Percentiles rank a stretch among this genome's conserved stretches.
Conservation (phyloP, 176 grass and related monocot species). For the Avena sativa region DNA sequence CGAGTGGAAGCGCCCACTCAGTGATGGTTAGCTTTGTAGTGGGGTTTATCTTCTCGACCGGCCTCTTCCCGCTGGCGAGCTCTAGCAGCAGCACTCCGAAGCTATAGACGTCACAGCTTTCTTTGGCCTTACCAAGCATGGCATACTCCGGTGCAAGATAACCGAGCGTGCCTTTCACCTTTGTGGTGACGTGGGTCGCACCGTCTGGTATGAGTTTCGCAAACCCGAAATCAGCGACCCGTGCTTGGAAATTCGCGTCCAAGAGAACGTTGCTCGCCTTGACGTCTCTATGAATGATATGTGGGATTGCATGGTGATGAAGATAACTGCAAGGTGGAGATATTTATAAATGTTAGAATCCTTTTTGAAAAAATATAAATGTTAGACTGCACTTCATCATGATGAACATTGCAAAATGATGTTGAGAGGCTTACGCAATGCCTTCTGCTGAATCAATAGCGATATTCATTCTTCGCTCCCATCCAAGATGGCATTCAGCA, state of each 20-base stretch:
- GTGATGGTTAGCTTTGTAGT: constrained; percentile 60
- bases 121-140: constrained; percentile 85
- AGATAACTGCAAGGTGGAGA: constrained; percentile 61
- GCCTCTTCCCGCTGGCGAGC: constrained; percentile 77
- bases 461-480: constrained; percentile 80
- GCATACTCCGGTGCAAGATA: constrained; percentile 96
- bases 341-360: neutral
- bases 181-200: constrained; percentile 90
- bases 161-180: constrained; percentile 90
- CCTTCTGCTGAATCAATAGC: constrained; percentile 83
- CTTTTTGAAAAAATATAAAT: neutral
- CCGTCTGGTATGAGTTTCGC: constrained; percentile 90
- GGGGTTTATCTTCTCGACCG: constrained; percentile 71
- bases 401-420: constrained; percentile 26
- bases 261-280: constrained; percentile 91
- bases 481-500: constrained; percentile 70
- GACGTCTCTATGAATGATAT: constrained; percentile 91
- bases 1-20: constrained; percentile 76
- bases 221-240: constrained; percentile 88
- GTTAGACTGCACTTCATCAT: neutral
- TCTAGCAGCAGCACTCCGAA: constrained; percentile 81
- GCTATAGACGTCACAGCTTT: constrained; percentile 87
- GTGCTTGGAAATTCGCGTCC: constrained; percentile 66
- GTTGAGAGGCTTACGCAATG: constrained; percentile 67
- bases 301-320: constrained; percentile 69